phyloP scores from a whole-genome alignment of 495 filamentous ascomycete species.

The Penicillium daleae region DNA sequence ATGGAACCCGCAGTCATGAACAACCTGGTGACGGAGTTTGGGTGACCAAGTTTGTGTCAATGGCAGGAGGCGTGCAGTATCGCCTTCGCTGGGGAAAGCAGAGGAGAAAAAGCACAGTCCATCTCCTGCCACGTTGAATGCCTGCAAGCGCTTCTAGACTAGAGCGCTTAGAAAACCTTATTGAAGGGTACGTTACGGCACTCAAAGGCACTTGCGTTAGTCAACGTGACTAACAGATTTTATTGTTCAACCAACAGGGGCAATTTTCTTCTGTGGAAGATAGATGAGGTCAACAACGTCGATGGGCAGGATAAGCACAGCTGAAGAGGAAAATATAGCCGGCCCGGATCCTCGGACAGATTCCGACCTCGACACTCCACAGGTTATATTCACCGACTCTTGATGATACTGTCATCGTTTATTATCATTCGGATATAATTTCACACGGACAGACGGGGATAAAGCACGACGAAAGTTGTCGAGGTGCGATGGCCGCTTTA shows the following conservation, averaged over 20 bases:
- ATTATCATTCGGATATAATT: not conserved
- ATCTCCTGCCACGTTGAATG: not conserved
- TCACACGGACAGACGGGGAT: not conserved
- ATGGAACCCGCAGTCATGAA: slow-evolving; percentile 21
- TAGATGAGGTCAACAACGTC: not conserved
- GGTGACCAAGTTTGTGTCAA: not conserved
- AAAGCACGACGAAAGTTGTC: not conserved
- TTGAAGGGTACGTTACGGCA: not conserved
- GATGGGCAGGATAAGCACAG: slow-evolving; percentile 7
- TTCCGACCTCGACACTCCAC: not conserved
- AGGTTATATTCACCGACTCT: not conserved
- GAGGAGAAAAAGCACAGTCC: slow-evolving; percentile 1
- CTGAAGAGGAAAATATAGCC: slow-evolving; percentile 10
- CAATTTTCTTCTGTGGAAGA: not conserved
- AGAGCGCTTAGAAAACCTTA: not conserved
- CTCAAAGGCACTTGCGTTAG: not conserved
- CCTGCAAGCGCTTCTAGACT: not conserved
- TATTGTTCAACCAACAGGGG: not conserved
- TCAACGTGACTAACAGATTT: not conserved
- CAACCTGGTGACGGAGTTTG: not conserved
- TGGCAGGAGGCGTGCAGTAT: not conserved
- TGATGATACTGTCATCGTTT: not conserved
- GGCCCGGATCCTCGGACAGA: not conserved
- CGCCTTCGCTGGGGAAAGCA: not conserved
- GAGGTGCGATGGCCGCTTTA: not conserved